Conservation (phyloP, 2,329 filamentous ascomycete genomes). For the Aspergillus tamarii region DNA sequence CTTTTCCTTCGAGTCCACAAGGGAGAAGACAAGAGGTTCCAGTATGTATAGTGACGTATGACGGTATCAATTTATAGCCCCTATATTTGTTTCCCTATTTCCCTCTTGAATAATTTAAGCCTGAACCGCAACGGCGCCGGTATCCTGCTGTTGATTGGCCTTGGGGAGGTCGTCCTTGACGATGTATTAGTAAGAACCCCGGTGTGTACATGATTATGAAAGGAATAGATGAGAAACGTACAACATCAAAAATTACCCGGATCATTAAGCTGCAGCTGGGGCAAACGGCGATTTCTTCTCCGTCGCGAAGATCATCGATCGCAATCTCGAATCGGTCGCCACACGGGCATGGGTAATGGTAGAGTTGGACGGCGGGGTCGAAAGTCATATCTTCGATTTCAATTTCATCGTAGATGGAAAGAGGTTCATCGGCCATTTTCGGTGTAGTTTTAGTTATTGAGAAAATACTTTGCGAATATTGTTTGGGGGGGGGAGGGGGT, state of each 20-base stretch:
- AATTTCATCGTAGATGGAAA: conserved; percentile 92
- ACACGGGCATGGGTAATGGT: conserved; percentile 95
- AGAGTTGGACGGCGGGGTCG: conserved; percentile 79
- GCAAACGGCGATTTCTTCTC: conserved; percentile 93
- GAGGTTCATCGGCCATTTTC: conserved; percentile 64
- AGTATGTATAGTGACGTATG: background rate
- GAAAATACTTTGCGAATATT: background rate
- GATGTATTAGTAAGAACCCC: conserved; percentile 8
- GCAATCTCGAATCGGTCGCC: conserved; percentile 94
- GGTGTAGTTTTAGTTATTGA: background rate
- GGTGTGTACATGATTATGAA: background rate
- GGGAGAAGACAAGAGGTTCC: background rate
- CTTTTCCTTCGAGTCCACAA: background rate
- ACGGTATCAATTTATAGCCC: background rate
- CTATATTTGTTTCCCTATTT: background rate
- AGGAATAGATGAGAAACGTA: conserved; percentile 48
- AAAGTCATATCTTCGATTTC: conserved; percentile 99
- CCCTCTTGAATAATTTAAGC: conserved; percentile 35
- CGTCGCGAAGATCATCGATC: conserved; percentile 81
- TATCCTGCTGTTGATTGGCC: conserved; percentile 37
- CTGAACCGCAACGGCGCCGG: conserved; percentile 41
- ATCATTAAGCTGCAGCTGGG: conserved; percentile 98
- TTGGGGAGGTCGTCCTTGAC: conserved; percentile 56
- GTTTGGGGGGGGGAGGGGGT: background rate
- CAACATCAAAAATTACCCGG: conserved; percentile 85